phyloP scores from a whole-genome alignment of 1,284 basidiomycete species.

The Malassezia nana region DNA sequence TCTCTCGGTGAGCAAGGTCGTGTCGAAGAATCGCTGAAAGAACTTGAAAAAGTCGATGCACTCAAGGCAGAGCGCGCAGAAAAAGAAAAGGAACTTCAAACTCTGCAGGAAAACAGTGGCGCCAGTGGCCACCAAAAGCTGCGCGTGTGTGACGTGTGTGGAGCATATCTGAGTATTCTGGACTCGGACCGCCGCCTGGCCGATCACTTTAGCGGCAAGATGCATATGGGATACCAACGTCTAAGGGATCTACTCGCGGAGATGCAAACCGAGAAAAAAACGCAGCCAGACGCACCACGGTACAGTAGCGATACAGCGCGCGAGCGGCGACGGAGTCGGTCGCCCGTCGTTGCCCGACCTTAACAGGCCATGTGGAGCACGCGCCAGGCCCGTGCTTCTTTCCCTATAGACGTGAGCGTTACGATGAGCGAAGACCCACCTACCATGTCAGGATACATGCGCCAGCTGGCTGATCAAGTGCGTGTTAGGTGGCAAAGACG shows the following conservation, averaged over 20 bases:
- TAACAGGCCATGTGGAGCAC: background rate
- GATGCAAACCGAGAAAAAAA: slow-evolving; percentile 49
- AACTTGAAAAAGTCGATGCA: slow-evolving; percentile 93
- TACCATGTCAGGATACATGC: background rate
- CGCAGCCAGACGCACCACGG: slow-evolving; percentile 13
- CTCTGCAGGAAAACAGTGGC: slow-evolving; percentile 92
- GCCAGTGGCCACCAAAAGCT: slow-evolving; percentile 98
- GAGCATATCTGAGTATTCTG: slow-evolving; percentile 91
- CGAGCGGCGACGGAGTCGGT: slow-evolving; percentile 19
- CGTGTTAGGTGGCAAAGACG: background rate
- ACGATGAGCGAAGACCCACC: background rate
- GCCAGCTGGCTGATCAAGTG: background rate
- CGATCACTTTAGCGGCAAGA: slow-evolving; percentile 99
- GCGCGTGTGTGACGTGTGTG: slow-evolving; percentile 97
- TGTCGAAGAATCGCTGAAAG: slow-evolving; percentile 94
- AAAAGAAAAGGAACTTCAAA: slow-evolving; percentile 92
- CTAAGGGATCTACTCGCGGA: slow-evolving; percentile 81
- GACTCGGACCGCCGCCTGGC: slow-evolving; percentile 97
- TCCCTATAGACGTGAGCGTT: background rate
- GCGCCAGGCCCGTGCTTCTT: background rate
- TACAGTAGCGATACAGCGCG: background rate
- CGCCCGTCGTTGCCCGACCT: background rate
- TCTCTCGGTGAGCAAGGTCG: slow-evolving; percentile 90
- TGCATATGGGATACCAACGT: slow-evolving; percentile 97
- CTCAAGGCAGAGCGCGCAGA: slow-evolving; percentile 89